phyloP scores from a whole-genome alignment of 2,329 filamentous ascomycete species.

The Phyllosticta citrichinensis region DNA sequence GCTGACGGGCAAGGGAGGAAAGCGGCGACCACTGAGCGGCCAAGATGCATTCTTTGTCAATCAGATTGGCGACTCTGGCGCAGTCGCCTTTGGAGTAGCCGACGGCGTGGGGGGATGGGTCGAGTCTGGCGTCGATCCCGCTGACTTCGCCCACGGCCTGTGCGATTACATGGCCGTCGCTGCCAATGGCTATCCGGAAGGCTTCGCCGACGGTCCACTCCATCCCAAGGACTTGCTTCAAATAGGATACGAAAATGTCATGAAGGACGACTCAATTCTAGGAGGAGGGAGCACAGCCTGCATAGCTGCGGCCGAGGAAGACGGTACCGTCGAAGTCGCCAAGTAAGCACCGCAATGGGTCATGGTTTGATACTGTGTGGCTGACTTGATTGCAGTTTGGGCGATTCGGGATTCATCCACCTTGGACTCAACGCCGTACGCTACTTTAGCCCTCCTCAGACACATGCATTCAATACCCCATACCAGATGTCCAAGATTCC shows the following conservation, averaged over 20 bases:
- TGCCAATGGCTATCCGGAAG: slow-evolving; percentile 49
- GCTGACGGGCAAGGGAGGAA: slow-evolving; percentile 16
- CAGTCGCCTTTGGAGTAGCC: slow-evolving; percentile 77
- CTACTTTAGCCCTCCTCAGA: slow-evolving; percentile 74
- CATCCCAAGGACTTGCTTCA: slow-evolving; percentile 66
- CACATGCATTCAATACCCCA: slow-evolving; percentile 94
- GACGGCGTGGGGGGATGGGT: slow-evolving; percentile 96
- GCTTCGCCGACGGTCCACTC: slow-evolving; percentile 31
- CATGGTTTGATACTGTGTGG: not conserved
- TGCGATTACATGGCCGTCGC: slow-evolving; percentile 85
- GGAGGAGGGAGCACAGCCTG: slow-evolving; percentile 90
- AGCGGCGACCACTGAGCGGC: slow-evolving; percentile 62
- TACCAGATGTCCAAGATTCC: slow-evolving; percentile 89
- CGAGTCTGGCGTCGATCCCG: slow-evolving; percentile 84
- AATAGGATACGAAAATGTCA: slow-evolving; percentile 72
- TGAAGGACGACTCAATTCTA: slow-evolving; percentile 58
- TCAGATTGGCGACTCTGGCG: slow-evolving; percentile 59
- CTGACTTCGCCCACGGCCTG: slow-evolving; percentile 87
- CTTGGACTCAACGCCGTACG: slow-evolving; percentile 78
- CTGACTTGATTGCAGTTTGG: slow-evolving; percentile 43
- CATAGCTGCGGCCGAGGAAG: slow-evolving; percentile 63
- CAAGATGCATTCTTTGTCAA: slow-evolving; percentile 95
- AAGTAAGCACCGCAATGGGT: slow-evolving; percentile 42
- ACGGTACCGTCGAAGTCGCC: slow-evolving; percentile 74
- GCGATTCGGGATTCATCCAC: slow-evolving; percentile 88